Percentiles rank a stretch among this genome's conserved stretches.
Evolutionary conservation across 2,329 filamentous ascomycete species (phyloP).

Genomic region (Penicillium freii): DNA sequence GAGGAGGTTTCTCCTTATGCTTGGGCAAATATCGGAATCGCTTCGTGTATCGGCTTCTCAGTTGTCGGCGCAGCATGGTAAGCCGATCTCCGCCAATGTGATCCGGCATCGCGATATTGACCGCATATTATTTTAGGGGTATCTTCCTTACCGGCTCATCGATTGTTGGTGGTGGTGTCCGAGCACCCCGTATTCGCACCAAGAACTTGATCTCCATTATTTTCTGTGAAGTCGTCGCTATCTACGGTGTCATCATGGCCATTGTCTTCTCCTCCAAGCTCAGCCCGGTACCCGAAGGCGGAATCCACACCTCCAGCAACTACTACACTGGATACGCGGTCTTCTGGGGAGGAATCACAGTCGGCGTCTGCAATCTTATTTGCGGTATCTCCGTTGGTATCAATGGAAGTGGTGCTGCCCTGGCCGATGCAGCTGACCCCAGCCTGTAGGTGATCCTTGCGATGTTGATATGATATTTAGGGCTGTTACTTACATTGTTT

Average conservation of each 20-base stretch:
- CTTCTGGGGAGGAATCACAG: conserved; percentile 93
- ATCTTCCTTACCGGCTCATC: conserved; percentile 98
- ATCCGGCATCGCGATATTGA: neutral
- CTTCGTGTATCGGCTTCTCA: conserved; percentile 90
- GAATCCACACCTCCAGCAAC: conserved; percentile 70
- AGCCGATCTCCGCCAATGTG: conserved; percentile 21
- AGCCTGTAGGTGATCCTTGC: conserved; percentile 64
- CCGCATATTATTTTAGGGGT: conserved; percentile 62
- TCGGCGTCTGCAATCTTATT: conserved; percentile 92
- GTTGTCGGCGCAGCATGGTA: conserved; percentile 97
- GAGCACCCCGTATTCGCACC: conserved; percentile 93
- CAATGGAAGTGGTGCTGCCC: conserved; percentile 92
- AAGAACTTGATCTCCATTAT: conserved; percentile 99
- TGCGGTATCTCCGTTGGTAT: conserved; percentile 97
- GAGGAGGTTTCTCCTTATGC: conserved; percentile 91
- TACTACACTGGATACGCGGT: conserved; percentile 94
- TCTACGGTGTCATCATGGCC: conserved; percentile 99
- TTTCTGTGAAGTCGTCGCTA: conserved; percentile 99
- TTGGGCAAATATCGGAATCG: conserved; percentile 89
- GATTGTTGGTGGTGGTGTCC: conserved; percentile 94
- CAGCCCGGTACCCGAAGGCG: conserved; percentile 61
- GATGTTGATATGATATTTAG: neutral
- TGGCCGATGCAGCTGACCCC: conserved; percentile 92
- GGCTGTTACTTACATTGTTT: conserved; percentile 1
- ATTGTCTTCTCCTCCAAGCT: conserved; percentile 96